Evolutionary conservation across 2,329 filamentous ascomycete genomes (phyloP), one percentile per base, ranked within the genome.

Genomic region (Cryphonectria parasitica): DNA sequence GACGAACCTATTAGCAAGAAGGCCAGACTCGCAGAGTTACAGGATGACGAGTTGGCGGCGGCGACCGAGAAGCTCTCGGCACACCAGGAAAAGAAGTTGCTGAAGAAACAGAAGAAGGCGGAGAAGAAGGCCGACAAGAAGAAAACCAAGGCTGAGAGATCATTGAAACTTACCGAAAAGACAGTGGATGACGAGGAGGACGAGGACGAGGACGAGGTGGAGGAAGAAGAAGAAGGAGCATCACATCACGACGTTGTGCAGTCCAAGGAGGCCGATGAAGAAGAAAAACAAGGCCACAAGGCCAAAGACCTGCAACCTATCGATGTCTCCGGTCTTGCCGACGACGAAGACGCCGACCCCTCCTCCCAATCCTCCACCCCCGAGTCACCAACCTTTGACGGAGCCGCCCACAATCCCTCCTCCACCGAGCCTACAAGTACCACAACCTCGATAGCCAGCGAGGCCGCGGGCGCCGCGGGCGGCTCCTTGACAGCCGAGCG

Each of bases 401-500:
- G 81, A 67, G 52, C 64, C 52, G 25, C 66, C 60, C 83, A 83
- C 69, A 85, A 73, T 79, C 82, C 73, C 72, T 75, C 73, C 72
- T 75, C 80, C 25, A 80, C 77, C 71, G 86, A 88, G 72, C 77
- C 83, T n/a, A 81, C 86, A 64, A 89, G 88, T 79, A 83, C 84
- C 72, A 88, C 86, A 63, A 93, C 92, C 41, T 94, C 92, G 25
- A 87, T 90, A 68, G 92, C 91, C 68, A 93, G 91, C 31, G 86
- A 89, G 63, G 83, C 88, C 17, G 84, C 89, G 8, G 43, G 58
- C 13, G 31, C 22, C 41, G 43, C 3, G 6, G 36, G 8, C 36
- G 36, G 58, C 31, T 1, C 58, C 34, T 19, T 19, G n/a, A 34
- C 63, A n/a, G 25, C 31, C 22, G 58, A 63, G n/a, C 66, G 58